Base-by-base conservation (phyloP, 2,329 filamentous ascomycete genomes). In the Penicillium sp. region DNA sequence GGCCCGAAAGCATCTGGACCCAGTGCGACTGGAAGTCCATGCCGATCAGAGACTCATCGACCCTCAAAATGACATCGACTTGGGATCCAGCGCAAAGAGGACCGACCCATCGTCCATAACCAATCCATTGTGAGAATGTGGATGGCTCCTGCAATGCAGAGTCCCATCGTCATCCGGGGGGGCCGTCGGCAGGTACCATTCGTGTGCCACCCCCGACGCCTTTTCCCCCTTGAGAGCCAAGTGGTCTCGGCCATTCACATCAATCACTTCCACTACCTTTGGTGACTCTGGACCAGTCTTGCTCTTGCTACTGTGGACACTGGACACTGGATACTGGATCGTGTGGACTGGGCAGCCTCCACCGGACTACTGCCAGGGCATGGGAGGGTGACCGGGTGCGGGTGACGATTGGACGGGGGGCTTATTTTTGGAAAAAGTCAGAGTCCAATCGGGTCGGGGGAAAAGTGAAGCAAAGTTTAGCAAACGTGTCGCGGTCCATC, bases 401-500 rank as follows among this genome's bases (percentile, higher is more conserved):
- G 29, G 24, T 24, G 41, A 47, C 42, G 43, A 54, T 53, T 55
- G 52, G 51, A 49, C 51, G 43, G 13, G 6, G 8, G 33, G 33
- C 37, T 13, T 55, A 55, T 55, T 55, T 55, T 55, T 51, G 46
- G 53, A 51, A 53, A 18, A 13, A 32, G 29, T 2, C 33, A 7
- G 2, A 4, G 1, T 7, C 48, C 48, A 53, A 55, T 55, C 35
- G 49, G 34, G 12, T 18, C 6, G 3, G 3, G 3, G 4, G 5
- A 12, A 25, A 12, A 11, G 39, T 9, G 43, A 32, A 32, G 29
- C 29, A 32, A 5, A 32, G 29, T 32, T 49, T 52, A 49, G 54
- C 49, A 51, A 59, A 57, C 57, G 57, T 59, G 57, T 58, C 51
- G 6, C 4, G 47, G 38, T 50, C 57, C 57, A 59, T 32, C 29